These are phyloP conservation scores for Rugosomyces carneus DNA, from an alignment of 1,284 basidiomycete genomes.

Conservation along the genomic window DNA sequence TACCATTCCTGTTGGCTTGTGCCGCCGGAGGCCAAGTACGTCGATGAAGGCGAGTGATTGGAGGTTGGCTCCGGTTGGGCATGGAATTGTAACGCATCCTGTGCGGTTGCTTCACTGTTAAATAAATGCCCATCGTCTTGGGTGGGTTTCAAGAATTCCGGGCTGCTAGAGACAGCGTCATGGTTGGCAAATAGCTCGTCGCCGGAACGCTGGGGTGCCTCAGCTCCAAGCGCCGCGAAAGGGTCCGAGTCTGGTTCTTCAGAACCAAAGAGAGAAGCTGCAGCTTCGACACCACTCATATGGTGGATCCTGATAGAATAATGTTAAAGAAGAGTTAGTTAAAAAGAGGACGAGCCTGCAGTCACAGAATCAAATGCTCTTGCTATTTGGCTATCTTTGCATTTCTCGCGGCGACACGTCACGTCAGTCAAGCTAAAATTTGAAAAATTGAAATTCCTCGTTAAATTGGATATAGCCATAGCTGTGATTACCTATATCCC, in stretches of 20 bases:
- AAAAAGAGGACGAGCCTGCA: constrained; percentile 5
- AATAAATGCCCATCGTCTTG: background rate
- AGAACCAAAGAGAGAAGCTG: constrained; percentile 69
- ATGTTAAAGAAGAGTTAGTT: constrained; percentile 1
- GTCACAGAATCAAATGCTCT: constrained; percentile 3
- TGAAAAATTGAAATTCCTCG: background rate
- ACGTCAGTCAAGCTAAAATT: constrained; percentile 18
- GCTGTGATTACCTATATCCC: constrained; percentile 5
- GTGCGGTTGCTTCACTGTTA: background rate
- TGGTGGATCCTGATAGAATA: constrained; percentile 4
- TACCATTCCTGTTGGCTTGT: constrained; percentile 19
- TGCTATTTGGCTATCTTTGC: constrained; percentile 31
- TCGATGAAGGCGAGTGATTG: constrained; percentile 8
- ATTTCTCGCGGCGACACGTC: constrained; percentile 26
- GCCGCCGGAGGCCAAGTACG: constrained; percentile 12
- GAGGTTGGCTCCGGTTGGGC: constrained; percentile 9
- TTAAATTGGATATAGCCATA: constrained; percentile 1
- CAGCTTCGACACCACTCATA: constrained; percentile 67
- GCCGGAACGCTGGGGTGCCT: constrained; percentile 20
- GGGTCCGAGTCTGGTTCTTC: constrained; percentile 56
- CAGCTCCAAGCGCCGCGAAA: constrained; percentile 54
- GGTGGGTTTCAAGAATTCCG: constrained; percentile 7
- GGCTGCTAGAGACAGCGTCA: constrained; percentile 9
- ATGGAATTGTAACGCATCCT: constrained; percentile 11
- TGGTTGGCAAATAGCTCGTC: constrained; percentile 21